Conservation (phyloP, 78 protist species). For the Kipferlia bialata region DNA sequence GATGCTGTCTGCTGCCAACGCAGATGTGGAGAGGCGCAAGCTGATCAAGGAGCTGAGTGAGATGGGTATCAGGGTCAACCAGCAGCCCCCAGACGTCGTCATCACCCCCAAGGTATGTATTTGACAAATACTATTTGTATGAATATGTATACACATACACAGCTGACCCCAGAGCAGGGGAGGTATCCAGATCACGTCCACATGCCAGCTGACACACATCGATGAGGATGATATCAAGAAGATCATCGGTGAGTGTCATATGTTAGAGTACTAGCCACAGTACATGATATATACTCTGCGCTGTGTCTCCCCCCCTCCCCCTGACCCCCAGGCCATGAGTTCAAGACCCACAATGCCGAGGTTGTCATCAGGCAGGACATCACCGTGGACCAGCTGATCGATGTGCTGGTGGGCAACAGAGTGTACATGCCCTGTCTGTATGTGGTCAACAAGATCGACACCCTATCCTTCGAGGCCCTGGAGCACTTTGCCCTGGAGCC, state of each 20-base stretch:
- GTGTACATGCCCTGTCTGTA: conserved; percentile 82
- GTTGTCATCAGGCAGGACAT: conserved; percentile 46
- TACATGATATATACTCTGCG: no score
- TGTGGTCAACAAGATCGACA: conserved; percentile 90
- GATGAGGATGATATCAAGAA: conserved; percentile 16
- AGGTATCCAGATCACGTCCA: conserved; percentile 66
- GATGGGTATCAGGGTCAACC: conserved; percentile 94
- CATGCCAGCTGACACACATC: conserved; percentile 4
- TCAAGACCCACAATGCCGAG: conserved; percentile 77
- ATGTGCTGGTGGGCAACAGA: conserved; percentile 85
- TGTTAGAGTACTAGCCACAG: no score
- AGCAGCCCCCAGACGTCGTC: conserved; percentile 71
- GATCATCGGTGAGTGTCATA: no score
- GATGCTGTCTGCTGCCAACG: conserved; percentile 81
- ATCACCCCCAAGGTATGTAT: conserved; percentile 70
- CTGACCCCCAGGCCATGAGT: no score
- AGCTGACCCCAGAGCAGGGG: no score
- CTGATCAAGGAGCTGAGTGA: conserved; percentile 87
- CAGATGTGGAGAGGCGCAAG: conserved; percentile 67
- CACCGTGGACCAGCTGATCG: conserved; percentile 90
- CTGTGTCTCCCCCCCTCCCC: no score
- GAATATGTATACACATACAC: no score
- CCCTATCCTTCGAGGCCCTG: conserved; percentile 23
- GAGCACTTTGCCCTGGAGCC: no score
- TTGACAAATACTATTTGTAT: no score